A percentile compares a stretch with the other conserved stretches of the same genome.
phyloP scores from a whole-genome alignment of 2,329 filamentous ascomycete species.

The Blumeriella jaapii region DNA sequence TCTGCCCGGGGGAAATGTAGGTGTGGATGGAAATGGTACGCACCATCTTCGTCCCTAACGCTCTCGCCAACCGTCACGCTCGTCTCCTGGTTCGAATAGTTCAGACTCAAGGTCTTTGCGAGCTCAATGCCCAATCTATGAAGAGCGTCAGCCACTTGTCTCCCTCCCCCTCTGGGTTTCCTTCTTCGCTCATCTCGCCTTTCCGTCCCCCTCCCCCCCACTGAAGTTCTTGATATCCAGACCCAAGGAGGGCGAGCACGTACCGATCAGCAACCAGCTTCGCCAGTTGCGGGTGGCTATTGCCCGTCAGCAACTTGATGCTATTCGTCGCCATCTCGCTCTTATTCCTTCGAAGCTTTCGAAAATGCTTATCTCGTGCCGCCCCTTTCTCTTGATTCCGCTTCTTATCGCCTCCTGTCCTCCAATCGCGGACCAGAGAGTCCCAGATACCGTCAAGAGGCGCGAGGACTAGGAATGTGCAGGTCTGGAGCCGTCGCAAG shows the following conservation, averaged over 20 bases:
- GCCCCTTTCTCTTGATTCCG: background rate
- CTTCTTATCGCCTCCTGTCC: background rate
- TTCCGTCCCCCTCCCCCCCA: background rate
- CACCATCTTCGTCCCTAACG: slow-evolving; percentile 88
- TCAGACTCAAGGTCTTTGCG: slow-evolving; percentile 67
- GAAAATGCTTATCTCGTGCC: too few relatives aligned
- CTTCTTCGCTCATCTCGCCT: background rate
- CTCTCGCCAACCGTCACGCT: slow-evolving; percentile 92
- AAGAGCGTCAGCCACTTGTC: slow-evolving; percentile 2
- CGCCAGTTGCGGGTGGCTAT: slow-evolving; percentile 62
- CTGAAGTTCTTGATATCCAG: background rate
- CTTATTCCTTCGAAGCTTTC: background rate
- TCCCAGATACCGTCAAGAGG: too few relatives aligned
- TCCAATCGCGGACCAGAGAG: too few relatives aligned
- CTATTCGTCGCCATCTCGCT: slow-evolving; percentile 55
- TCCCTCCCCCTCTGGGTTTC: background rate
- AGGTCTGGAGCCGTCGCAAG: too few relatives aligned
- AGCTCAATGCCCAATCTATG: slow-evolving; percentile 62
- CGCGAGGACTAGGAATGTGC: too few relatives aligned
- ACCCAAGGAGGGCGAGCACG: background rate
- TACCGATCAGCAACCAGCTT: slow-evolving; percentile 41
- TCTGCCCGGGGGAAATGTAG: too few relatives aligned
- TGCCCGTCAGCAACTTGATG: slow-evolving; percentile 65
- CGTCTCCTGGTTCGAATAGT: slow-evolving; percentile 80
- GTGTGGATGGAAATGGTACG: too few relatives aligned